These are phyloP conservation scores for Pyronema domesticum DNA, from an alignment of 495 filamentous ascomycete genomes.

Conservation along the genomic window DNA sequence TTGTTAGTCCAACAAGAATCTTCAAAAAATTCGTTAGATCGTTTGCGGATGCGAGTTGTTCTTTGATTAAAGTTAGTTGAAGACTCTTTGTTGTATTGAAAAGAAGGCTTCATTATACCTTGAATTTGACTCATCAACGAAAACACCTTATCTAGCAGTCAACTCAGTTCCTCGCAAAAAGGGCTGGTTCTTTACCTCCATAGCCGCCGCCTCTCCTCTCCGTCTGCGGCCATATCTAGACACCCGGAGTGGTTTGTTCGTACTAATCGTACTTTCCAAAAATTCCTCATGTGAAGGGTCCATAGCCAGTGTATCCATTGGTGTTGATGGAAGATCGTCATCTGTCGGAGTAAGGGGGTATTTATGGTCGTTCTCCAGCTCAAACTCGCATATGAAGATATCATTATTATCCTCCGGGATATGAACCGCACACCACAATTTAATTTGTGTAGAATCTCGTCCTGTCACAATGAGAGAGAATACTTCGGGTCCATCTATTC, in stretches of 20 bases:
- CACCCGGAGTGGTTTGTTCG: conserved; percentile 61
- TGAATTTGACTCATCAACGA: conserved; percentile 80
- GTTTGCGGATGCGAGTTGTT: conserved; percentile 52
- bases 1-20: conserved; percentile 57
- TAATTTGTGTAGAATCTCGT: conserved; percentile 33
- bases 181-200: conserved; percentile 43
- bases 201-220: conserved; percentile 68
- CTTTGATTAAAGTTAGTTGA: conserved; percentile 15
- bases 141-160: conserved; percentile 29
- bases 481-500: conserved; percentile 56
- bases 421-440: conserved; percentile 84
- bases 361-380: conserved; percentile 60
- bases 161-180: neutral
- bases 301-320: conserved; percentile 56
- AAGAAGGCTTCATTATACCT: conserved; percentile 2
- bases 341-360: conserved; percentile 48
- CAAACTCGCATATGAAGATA: conserved; percentile 78
- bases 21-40: conserved; percentile 52
- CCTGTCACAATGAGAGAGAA: conserved; percentile 55
- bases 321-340: conserved; percentile 37
- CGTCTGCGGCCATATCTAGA: conserved; percentile 59
- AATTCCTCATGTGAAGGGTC: conserved; percentile 56
- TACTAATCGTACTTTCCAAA: conserved; percentile 50
- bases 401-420: conserved; percentile 41
- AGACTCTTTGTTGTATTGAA: too few species aligned